Base-by-base conservation (phyloP, 805 yeast species). In the Yamadazyma olivae region DNA sequence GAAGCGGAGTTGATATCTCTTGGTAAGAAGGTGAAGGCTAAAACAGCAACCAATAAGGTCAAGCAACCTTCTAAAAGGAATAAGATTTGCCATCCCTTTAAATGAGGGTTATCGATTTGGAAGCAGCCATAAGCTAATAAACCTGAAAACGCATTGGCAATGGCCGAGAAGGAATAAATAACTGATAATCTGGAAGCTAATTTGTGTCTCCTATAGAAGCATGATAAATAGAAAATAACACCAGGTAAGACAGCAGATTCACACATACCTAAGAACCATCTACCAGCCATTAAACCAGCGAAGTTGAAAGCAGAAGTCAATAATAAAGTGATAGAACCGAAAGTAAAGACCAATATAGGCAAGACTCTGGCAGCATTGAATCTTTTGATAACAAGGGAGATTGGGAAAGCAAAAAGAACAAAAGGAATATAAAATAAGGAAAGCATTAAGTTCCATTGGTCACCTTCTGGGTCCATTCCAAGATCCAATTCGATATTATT, bases 41-140 rank as follows among this genome's bases (percentile, higher is more conserved):
- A 33, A 14, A 54, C 46, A 6, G 74, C 57, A 13, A 62, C 43
- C 6, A 54, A 20, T 15, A 71, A 53, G 2, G 77, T 70, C 26
- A 56, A 49, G 13, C 55, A 52, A 10, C 77, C 77, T 50, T 71
- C 76, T 32, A 71, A 56, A 28, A 73, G 48, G 45, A 71, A 71
- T 36, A 73, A 51, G 32, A 66, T 66, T 42, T 70, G 70, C 77
- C 77, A 73, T 3, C 77, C 77, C 12, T 61, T 49, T 23, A 71
- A 52, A n/a, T n/a, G n/a, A 17, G 59, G 48, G 30, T 50, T 44
- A 32, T 61, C 46, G 37, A 70, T 68, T 45, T 70, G 75, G 46
- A 70, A 69, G 21, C 40, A 49, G 2, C 59, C 62, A 32, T 43
- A 55, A 12, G 67, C 50, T 27, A 64, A 46, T 13, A 64, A 50